These are phyloP conservation scores for Tephrocybe sp. DNA, from an alignment of 768 basidiomycete genomes.

Conservation along the genomic window DNA sequence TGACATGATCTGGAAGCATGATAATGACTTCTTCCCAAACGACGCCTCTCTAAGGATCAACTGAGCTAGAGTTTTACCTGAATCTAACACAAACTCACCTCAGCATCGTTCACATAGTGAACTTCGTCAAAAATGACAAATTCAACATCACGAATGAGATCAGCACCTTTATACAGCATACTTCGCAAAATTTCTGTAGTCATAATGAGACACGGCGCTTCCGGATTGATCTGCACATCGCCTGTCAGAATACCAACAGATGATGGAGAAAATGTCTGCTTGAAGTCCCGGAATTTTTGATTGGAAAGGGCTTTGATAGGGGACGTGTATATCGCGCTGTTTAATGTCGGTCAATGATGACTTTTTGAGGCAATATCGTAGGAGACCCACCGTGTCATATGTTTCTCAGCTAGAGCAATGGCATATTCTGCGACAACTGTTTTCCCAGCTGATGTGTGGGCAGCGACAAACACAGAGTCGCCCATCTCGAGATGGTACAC, in stretches of 20 bases:
- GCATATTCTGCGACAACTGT: constrained; percentile 99
- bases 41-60: constrained; percentile 75
- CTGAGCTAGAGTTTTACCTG: constrained; percentile 4
- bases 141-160: constrained; percentile 97
- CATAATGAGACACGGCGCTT: constrained; percentile 96
- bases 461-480: constrained; percentile 98
- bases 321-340: constrained; percentile 95
- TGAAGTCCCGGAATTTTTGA: constrained; percentile 99
- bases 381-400: constrained; percentile 88
- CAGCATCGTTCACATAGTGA: constrained; percentile 98
- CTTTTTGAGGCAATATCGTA: constrained; percentile 12
- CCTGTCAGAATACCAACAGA: constrained; percentile 97
- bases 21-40: constrained; percentile 99
- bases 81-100: constrained; percentile 50
- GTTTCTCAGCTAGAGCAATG: constrained; percentile 93
- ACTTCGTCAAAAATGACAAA: constrained; percentile 99
- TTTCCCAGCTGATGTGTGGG: constrained; percentile 99
- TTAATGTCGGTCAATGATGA: constrained; percentile 3
- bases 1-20: constrained; percentile 98
- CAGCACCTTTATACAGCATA: constrained; percentile 99
- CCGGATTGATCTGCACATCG: constrained; percentile 98
- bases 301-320: constrained; percentile 99
- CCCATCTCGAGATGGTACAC: constrained; percentile 97
- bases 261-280: constrained; percentile 88
- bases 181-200: constrained; percentile 97